Evolutionary conservation across 2,329 filamentous ascomycete genomes (phyloP), one percentile per base, ranked within the genome.

Genomic region (Aspergillus tamarii): DNA sequence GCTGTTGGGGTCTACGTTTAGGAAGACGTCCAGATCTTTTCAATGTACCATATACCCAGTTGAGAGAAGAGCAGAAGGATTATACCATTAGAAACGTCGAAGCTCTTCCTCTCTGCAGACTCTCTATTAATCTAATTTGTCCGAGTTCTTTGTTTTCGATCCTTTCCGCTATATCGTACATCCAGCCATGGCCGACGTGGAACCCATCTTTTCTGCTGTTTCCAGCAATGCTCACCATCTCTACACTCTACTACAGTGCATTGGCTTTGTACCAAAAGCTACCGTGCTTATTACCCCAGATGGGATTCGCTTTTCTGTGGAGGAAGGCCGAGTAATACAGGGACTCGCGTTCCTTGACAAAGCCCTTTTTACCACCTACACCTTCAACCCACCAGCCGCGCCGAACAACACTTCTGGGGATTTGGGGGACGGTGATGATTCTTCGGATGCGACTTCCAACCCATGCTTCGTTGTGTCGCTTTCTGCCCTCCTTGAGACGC

Each of bases 1-100:
- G 95, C 94, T 65, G 95, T 95, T 77, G 95, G 95, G 78, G 95
- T 99, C 76, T 98, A 99, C 89, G 93, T 99, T 79, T 99, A 88
- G 81, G 66, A 66, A 72, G 69, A 46, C 67, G 64, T 68, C 43
- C 59, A 70, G 65, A 67, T 67, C 64, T 21, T 41, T 55, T 70
- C 69, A 67, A 74, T 80, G 77, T 78, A 77, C 73, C 46, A 63
- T 68, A 73, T 76, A 77, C 52, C 52, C 52, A 36, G 67, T 73
- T 69, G 64, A 70, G 64, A 68, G 65, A 64, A 59, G 67, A 66
- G 45, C 64, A 66, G 50, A 61, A 52, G 68, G 60, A 57, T 64
- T 75, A 69, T 77, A 72, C 65, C 73, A 64, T 69, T 77, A 78
- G 72, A 73, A 71, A 67, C 69, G 70, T 70, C 71, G 65, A 66